Conservation (phyloP, 495 filamentous ascomycete genomes). For the Aspergillus nidulans region DNA sequence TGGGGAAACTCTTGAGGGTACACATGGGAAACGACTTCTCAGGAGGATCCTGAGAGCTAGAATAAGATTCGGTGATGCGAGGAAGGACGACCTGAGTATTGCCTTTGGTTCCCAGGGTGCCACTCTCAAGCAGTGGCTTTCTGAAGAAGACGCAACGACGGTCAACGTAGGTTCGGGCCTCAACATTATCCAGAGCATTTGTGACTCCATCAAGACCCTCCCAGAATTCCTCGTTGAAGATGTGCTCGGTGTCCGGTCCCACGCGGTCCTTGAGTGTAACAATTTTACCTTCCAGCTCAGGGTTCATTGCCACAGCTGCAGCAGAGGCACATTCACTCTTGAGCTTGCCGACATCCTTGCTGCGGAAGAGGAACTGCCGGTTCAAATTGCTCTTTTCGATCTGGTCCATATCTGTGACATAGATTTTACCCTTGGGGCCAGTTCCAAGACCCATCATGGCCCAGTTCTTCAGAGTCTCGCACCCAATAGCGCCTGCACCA, state of each 20-base stretch:
- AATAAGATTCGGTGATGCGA: conserved; percentile 91
- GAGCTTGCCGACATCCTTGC: conserved; percentile 89
- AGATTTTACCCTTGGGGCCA: conserved; percentile 83
- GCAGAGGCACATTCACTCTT: conserved; percentile 95
- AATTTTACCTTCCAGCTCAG: conserved; percentile 81
- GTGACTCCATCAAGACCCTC: conserved; percentile 83
- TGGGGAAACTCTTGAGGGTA: conserved; percentile 95
- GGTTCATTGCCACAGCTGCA: conserved; percentile 92
- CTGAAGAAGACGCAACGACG: conserved; percentile 98
- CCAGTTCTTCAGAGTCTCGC: conserved; percentile 99
- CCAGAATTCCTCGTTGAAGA: conserved; percentile 98
- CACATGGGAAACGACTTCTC: conserved; percentile 99
- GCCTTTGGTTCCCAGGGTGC: conserved; percentile 96
- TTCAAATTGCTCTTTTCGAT: conserved; percentile 99
- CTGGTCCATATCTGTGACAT: conserved; percentile 93
- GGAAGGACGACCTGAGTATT: conserved; percentile 96
- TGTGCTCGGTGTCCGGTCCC: conserved; percentile 83
- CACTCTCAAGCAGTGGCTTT: conserved; percentile 93
- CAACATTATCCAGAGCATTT: conserved; percentile 96
- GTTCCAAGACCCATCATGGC: conserved; percentile 95
- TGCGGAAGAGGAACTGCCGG: conserved; percentile 92
- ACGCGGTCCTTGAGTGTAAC: conserved; percentile 83
- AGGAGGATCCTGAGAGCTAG: conserved; percentile 95
- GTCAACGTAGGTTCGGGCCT: conserved; percentile 96
- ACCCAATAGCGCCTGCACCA: conserved; percentile 95